A percentile compares a stretch with the other conserved stretches of the same genome.
These are phyloP conservation scores for Crotalaria pallida DNA, from an alignment of 306 rosid genomes.

Conservation along the genomic window DNA sequence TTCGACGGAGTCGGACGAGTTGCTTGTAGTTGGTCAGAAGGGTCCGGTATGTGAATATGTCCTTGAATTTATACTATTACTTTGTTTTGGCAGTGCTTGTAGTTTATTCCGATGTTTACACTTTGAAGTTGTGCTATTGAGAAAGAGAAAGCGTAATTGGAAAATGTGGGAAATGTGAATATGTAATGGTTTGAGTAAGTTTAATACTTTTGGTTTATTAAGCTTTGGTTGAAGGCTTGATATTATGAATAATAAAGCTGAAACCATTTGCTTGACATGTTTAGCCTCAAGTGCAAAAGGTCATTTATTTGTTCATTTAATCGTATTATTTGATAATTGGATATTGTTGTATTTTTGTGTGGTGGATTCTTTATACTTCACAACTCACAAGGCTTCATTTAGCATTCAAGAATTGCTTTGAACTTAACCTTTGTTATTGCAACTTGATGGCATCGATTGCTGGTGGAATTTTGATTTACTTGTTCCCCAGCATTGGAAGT, in stretches of 20 bases:
- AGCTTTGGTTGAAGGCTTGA: not conserved
- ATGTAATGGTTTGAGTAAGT: not conserved
- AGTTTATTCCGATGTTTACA: not conserved
- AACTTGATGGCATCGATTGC: conserved; percentile 4
- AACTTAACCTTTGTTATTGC: not conserved
- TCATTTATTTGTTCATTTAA: not conserved
- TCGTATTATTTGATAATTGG: not conserved
- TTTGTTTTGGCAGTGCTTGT: no score
- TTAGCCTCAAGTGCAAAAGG: not conserved
- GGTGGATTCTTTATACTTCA: not conserved
- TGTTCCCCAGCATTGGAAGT: not conserved
- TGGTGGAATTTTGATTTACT: no score
- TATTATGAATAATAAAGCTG: not conserved
- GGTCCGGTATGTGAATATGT: conserved; percentile 77
- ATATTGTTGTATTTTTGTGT: not conserved
- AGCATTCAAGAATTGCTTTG: not conserved
- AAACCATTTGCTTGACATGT: not conserved
- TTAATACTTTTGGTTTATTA: not conserved
- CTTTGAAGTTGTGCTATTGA: not conserved
- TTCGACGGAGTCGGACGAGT: conserved; percentile 48
- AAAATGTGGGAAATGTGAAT: no score
- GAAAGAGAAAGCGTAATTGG: not conserved
- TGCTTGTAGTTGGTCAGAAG: conserved; percentile 68
- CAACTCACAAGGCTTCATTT: not conserved
- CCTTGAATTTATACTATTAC: not conserved